A percentile compares a stretch with the other conserved stretches of the same genome.
Evolutionary conservation across 192 early-diverging fungal species (phyloP).

Genomic region (Spizellomyces sp.): DNA sequence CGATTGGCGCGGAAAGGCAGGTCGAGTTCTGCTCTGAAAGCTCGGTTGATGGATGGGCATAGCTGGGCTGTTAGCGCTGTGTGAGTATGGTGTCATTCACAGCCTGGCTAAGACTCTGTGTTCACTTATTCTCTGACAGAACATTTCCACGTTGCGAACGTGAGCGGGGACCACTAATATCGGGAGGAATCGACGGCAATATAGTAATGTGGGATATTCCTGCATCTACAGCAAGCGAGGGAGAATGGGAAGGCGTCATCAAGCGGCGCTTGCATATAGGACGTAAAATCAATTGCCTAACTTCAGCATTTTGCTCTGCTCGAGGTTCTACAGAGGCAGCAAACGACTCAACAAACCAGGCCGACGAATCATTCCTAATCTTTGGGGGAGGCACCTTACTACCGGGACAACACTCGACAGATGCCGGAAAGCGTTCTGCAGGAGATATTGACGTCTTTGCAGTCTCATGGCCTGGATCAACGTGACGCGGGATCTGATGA

Average conservation of each 20-base stretch:
- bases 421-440: no score
- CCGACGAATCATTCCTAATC: no score
- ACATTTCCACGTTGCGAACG: slow-evolving; percentile 2
- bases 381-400: no score
- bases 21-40: background rate
- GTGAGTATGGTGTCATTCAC: slow-evolving; percentile 1
- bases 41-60: background rate
- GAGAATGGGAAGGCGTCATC: no score
- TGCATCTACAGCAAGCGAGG: no score
- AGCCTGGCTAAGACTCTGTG: background rate
- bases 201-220: background rate
- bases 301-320: no score
- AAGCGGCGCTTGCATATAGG: background rate
- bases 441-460: no score
- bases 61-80: slow-evolving; percentile 22
- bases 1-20: slow-evolving; percentile 7
- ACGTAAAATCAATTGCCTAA: background rate
- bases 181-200: slow-evolving; percentile 5
- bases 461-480: no score
- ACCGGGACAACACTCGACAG: no score
- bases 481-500: no score
- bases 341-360: no score
- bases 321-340: no score
- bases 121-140: background rate
- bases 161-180: background rate